Base-by-base conservation (phyloP, 305 asterid species). In the Solanum hybrid region DNA sequence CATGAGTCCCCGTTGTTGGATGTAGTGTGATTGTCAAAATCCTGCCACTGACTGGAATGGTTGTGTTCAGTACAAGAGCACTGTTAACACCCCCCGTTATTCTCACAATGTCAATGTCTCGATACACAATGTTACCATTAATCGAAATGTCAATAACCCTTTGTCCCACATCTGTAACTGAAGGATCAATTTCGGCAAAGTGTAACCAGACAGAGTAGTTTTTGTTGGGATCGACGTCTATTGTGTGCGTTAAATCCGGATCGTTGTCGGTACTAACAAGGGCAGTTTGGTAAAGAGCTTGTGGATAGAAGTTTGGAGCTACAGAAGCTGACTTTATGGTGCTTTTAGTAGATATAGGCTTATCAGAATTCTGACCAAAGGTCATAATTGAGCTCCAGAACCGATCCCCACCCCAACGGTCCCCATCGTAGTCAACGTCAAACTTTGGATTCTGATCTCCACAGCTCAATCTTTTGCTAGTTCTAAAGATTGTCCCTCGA, bases 171-270 rank as follows among this genome's bases (percentile, higher is more conserved):
- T 73, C 94, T 38, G 94, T 96, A 78, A 97, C 93, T 9, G 94
- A 90, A 89, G 96, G 91, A 88, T 96, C 99, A 86, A 97, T 97
- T 91, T 97, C 99, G 22, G 99, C 99, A 88, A 96, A 97, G 90
- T 97, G 99, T 78, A 97, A 91, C 99, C 99, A 97, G 19, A 97
- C 90, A 37, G 98, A 97, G 93, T 95, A 97, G 85, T 96, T 97
- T 89, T 95, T 94, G 82, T 93, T 92, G 82, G 99, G 98, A n/a
- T 96, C 98, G 9, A 97, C 97, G 71, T 95, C 99, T 94, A 94
- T 92, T 36, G 95, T 91, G 92, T 92, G 95, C 10, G 90, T 91
- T 84, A 97, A 92, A 90, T 95, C 98, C 19, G 95, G 94, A 81
- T 94, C 92, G 81, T 77, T 88, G 91, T 92, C 95, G 10, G 95